These are phyloP conservation scores for Curvularia sp. DNA, from an alignment of 2,329 filamentous ascomycete species.

Conservation along the genomic window DNA sequence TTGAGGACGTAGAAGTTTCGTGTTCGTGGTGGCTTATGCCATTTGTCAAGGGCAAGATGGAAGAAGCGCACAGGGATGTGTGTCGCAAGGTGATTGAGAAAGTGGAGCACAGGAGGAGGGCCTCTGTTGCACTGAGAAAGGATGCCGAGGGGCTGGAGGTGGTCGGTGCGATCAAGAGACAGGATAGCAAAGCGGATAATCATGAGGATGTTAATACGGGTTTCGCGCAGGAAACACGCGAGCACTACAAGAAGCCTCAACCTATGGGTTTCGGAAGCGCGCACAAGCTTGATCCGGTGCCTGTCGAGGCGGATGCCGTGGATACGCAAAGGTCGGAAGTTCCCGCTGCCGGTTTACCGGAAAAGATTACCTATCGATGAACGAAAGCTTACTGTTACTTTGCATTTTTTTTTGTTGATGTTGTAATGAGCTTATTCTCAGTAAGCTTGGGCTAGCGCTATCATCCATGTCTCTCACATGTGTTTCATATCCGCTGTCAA, in stretches of 20 bases:
- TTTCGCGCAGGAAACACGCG: slow-evolving; percentile 5
- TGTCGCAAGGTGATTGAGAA: slow-evolving; percentile 45
- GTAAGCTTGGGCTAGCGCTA: background rate
- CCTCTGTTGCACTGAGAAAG: background rate
- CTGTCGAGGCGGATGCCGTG: slow-evolving; percentile 22
- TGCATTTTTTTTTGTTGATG: background rate
- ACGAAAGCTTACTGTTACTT: background rate
- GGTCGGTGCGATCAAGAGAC: background rate
- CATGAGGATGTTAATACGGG: slow-evolving; percentile 11
- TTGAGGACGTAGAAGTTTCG: slow-evolving; percentile 46
- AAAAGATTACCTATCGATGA: slow-evolving; percentile 36
- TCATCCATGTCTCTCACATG: background rate
- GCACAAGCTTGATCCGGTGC: background rate
- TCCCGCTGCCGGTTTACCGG: slow-evolving; percentile 17
- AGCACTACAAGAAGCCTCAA: slow-evolving; percentile 8
- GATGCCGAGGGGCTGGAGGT: background rate
- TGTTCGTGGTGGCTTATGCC: slow-evolving; percentile 48
- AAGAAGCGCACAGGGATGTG: slow-evolving; percentile 43
- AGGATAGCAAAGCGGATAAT: slow-evolving; percentile 26
- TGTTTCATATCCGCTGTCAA: background rate
- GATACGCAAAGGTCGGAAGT: slow-evolving; percentile 22
- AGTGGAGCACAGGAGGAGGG: slow-evolving; percentile 33
- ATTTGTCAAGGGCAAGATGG: slow-evolving; percentile 45
- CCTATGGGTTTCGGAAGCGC: slow-evolving; percentile 7
- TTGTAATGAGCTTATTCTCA: background rate